Evolutionary conservation across 176 grass and related monocot species (phyloP).

Genomic region (Phragmites australis): DNA sequence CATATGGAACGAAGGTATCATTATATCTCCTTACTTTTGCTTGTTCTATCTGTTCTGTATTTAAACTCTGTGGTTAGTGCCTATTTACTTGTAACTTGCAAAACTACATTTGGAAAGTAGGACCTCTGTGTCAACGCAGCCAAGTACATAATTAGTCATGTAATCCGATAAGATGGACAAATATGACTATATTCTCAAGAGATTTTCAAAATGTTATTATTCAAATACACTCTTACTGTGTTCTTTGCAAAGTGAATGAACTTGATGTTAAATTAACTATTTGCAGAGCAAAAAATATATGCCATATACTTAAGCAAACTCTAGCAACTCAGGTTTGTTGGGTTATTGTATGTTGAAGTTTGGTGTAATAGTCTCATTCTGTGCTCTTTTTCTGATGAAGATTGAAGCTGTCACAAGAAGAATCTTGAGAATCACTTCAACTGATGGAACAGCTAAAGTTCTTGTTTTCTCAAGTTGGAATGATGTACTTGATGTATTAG

Average conservation of each 20-base stretch:
- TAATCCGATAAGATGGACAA: constrained; percentile 22
- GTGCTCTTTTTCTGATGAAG: constrained; percentile 45
- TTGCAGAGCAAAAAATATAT: neutral
- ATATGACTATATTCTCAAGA: neutral
- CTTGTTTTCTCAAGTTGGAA: constrained; percentile 99
- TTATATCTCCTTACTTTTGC: constrained; percentile 30
- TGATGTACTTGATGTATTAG: constrained; percentile 87
- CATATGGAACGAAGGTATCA: constrained; percentile 91
- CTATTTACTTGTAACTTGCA: constrained; percentile 21
- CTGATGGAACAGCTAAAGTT: constrained; percentile 64
- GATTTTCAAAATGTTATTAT: neutral
- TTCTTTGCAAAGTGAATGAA: neutral
- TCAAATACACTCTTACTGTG: neutral
- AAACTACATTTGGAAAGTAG: constrained; percentile 5
- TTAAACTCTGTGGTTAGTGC: constrained; percentile 21
- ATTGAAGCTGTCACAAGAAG: constrained; percentile 92
- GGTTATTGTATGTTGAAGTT: constrained; percentile 5
- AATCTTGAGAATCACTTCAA: constrained; percentile 79
- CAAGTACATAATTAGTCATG: constrained; percentile 17
- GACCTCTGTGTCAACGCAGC: neutral
- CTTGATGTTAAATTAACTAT: constrained; percentile 6
- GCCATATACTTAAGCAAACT: neutral
- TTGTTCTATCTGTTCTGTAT: neutral
- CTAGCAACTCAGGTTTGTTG: neutral
- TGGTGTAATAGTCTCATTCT: constrained; percentile 18